Percentiles rank a stretch among this genome's conserved stretches.
These are phyloP conservation scores for Monosporozyma unispora DNA, from an alignment of 805 yeast genomes.

Conservation along the genomic window DNA sequence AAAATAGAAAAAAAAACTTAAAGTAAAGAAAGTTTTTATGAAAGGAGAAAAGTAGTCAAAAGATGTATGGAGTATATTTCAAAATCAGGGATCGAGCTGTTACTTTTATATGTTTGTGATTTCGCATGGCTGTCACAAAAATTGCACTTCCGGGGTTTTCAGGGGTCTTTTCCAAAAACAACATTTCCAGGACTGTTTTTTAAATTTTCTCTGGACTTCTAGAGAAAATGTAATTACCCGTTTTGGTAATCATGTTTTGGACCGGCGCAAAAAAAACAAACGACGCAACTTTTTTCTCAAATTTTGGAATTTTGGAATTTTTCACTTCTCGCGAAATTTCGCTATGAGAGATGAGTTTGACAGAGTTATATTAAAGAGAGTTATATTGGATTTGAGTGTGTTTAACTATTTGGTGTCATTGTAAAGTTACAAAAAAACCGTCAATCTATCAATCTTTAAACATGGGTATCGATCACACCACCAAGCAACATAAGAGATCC, in stretches of 20 bases:
- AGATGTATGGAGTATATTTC: no score
- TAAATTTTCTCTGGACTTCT: neutral
- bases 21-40: no score
- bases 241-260: neutral
- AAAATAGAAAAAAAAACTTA: neutral
- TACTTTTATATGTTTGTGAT: neutral
- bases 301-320: neutral
- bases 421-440: neutral
- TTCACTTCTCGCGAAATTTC: neutral
- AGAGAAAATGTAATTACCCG: neutral
- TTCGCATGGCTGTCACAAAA: neutral
- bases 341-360: neutral
- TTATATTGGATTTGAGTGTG: neutral
- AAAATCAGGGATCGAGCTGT: neutral
- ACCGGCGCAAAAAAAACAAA: neutral
- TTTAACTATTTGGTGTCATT: neutral
- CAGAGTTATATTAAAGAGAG: neutral
- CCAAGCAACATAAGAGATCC: conserved; percentile 91
- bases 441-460: conserved; percentile 13
- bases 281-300: neutral
- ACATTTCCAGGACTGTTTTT: neutral
- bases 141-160: neutral
- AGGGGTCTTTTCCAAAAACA: neutral
- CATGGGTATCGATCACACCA: conserved; percentile 97
- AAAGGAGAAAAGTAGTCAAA: neutral